These are phyloP conservation scores for Lonicera japonica DNA, from an alignment of 129 eudicot genomes.

Conservation along the genomic window DNA sequence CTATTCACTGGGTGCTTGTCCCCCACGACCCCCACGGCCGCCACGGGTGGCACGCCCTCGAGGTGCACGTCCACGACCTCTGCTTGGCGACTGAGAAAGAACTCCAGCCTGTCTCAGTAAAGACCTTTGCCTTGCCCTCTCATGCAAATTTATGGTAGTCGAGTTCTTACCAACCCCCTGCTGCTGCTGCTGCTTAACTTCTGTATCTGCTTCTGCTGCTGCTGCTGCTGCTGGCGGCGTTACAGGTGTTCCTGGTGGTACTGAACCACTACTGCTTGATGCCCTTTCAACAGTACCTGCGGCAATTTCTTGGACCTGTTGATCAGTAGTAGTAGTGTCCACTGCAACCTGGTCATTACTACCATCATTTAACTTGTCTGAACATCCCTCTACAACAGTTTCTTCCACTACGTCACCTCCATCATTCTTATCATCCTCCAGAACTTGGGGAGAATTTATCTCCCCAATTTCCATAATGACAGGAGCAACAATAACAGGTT, in stretches of 20 bases:
- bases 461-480: slow-evolving; percentile 33
- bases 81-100: slow-evolving; percentile 28
- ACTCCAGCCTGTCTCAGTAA: slow-evolving; percentile 40
- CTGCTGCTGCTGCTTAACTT: slow-evolving; percentile 36
- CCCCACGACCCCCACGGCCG: too few species aligned
- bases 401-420: slow-evolving; percentile 48
- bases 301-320: slow-evolving; percentile 18
- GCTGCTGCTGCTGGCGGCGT: background rate
- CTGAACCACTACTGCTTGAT: slow-evolving; percentile 15
- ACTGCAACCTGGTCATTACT: slow-evolving; percentile 27
- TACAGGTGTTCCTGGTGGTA: slow-evolving; percentile 2
- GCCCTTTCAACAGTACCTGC: slow-evolving; percentile 13
- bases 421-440: slow-evolving; percentile 42
- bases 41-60: slow-evolving; percentile 43
- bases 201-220: slow-evolving; percentile 5
- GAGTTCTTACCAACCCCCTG: slow-evolving; percentile 24
- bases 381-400: slow-evolving; percentile 11
- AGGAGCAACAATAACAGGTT: slow-evolving; percentile 11
- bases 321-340: slow-evolving; percentile 20
- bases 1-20: too few species aligned
- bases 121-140: slow-evolving; percentile 63
- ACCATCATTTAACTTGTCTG: slow-evolving; percentile 28
- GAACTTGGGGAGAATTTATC: slow-evolving; percentile 33
- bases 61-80: slow-evolving; percentile 58
- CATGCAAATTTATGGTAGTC: slow-evolving; percentile 53